A percentile compares a stretch with the other conserved stretches of the same genome.
phyloP scores from a whole-genome alignment of 176 grass and related monocot species.

The Hyparrhenia diplandra region DNA sequence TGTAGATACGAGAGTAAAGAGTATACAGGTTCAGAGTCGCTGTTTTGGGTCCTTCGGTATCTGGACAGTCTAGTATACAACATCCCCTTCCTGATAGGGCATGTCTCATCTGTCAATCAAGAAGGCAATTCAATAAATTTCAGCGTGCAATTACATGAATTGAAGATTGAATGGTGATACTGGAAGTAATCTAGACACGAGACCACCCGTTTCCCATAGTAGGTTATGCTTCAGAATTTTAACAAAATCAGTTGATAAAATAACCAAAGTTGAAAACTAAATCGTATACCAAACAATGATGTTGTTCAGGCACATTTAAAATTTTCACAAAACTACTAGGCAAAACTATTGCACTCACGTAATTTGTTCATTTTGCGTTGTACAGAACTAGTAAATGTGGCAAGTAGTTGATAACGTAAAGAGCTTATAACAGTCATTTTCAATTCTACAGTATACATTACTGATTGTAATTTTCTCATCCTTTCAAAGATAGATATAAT shows the following conservation, averaged over 20 bases:
- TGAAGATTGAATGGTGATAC: neutral
- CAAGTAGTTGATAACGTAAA: constrained; percentile 1
- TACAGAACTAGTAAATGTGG: neutral
- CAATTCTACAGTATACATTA: neutral
- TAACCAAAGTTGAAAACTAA: constrained; percentile 11
- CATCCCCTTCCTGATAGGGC: neutral
- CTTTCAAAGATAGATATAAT: constrained; percentile 3
- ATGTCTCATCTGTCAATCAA: constrained; percentile 36
- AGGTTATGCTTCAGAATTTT: constrained; percentile 10
- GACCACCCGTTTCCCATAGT: neutral
- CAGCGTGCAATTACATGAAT: neutral
- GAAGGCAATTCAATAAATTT: neutral
- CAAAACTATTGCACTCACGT: neutral
- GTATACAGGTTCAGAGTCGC: constrained; percentile 47
- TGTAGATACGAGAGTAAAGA: constrained; percentile 37
- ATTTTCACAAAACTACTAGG: neutral
- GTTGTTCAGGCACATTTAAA: neutral
- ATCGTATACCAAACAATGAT: neutral
- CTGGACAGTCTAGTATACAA: constrained; percentile 39
- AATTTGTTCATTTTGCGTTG: neutral
- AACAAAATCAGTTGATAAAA: neutral
- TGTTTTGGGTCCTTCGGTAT: constrained; percentile 30
- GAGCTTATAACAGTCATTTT: neutral
- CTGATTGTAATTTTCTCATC: neutral
- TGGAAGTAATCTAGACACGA: neutral